A percentile compares a stretch with the other conserved stretches of the same genome.
phyloP scores from a whole-genome alignment of 2,329 filamentous ascomycete species.

The Penicillium aurantiogriseum region DNA sequence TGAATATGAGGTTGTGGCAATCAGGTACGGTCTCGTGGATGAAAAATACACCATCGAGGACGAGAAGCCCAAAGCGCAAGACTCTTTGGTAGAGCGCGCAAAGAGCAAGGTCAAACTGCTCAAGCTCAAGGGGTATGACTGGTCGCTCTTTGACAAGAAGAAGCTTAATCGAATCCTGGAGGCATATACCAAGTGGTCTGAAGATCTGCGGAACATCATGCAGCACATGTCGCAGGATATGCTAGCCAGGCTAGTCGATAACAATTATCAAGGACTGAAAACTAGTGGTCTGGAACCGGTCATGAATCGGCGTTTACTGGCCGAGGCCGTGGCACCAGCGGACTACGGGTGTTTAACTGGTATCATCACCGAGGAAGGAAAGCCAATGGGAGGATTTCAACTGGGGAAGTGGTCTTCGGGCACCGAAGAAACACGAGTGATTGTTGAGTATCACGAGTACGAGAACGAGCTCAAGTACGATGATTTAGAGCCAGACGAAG shows the following conservation, averaged over 20 bases:
- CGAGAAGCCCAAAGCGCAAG: conserved; percentile 18
- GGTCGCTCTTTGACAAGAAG: conserved; percentile 34
- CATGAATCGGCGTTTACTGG: conserved; percentile 25
- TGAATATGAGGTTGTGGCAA: conserved; percentile 25
- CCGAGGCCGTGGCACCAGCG: conserved; percentile 18
- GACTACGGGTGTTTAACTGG: conserved; percentile 23
- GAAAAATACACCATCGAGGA: conserved; percentile 7
- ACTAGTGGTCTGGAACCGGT: conserved; percentile 27
- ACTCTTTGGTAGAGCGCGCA: conserved; percentile 23
- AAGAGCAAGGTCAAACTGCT: conserved; percentile 24
- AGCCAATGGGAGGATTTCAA: conserved; percentile 20
- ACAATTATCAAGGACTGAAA: conserved; percentile 17
- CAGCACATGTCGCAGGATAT: conserved; percentile 30
- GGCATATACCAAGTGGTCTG: conserved; percentile 29
- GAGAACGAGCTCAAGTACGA: conserved; percentile 22
- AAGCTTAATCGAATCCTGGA: conserved; percentile 26
- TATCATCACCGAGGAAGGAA: conserved; percentile 21
- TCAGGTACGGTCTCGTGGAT: conserved; percentile 21
- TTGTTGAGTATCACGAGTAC: conserved; percentile 31
- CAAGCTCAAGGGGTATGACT: conserved; percentile 31
- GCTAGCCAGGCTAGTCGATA: conserved; percentile 15
- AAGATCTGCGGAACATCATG: conserved; percentile 29
- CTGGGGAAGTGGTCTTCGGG: conserved; percentile 20
- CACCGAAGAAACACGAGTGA: conserved; percentile 13
- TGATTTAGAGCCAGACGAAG: conserved; percentile 27